Evolutionary conservation across 345 rosid genomes (phyloP), one percentile per base, ranked within the genome.

Genomic region (Arabidopsis suecica): DNA sequence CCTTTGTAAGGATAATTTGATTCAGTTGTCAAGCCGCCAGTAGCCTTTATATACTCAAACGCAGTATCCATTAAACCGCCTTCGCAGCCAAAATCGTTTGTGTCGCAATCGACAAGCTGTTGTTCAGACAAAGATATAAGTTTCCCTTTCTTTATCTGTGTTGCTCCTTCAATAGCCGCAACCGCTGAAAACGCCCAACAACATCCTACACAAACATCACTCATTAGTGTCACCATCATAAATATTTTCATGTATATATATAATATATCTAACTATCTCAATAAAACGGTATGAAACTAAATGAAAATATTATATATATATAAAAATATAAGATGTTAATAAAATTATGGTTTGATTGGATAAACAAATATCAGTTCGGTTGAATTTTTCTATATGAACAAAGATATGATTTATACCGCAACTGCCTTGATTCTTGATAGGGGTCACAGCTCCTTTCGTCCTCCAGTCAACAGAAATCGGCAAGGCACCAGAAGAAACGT

Each of bases 171-270:
- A 5, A 84, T 61, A 3, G 90, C 89, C 33, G 86, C 92, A 23
- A 86, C 86, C 3, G 87, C 84, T 16, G 92, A 83, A 83, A 92
- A 92, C 37, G 96, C 93, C 97, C 97, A 89, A 28, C 91, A 89
- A 61, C 86, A 78, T 62, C 82, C 93, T 87, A 38, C 7, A 38
- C 33, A 38, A 53, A 54, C 59, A 45, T 23, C 40, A 72, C 12
- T 22, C 6, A 30, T 38, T 36, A n/a, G 54, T 56, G 5, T 37
- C 42, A 55, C 41, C 5, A n/a, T 40, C 40, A 12, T 60, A 20
- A 20, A 61, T 41, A 49, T 22, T 5, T 33, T 20, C 44, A 20
- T 66, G 20, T 18, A 37, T 12, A 1, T 49, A n/a, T n/a, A n/a
- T n/a, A n/a, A n/a, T n/a, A n/a, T n/a, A 18, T 28, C 32, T 28